Conservation (phyloP, 2,329 filamentous ascomycete genomes). For the Colletotrichum lentis region DNA sequence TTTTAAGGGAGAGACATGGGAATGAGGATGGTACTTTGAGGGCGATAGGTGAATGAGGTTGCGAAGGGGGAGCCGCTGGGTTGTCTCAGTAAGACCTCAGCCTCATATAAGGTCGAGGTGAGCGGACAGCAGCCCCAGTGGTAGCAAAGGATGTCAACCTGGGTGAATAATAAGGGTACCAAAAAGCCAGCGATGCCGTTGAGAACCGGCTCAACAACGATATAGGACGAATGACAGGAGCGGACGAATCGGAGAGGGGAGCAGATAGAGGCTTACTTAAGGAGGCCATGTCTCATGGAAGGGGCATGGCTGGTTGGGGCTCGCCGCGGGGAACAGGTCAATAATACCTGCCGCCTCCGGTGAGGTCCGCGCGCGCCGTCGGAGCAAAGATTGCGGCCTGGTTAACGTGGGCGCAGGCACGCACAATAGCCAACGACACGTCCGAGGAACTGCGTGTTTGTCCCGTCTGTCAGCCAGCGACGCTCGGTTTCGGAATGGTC, state of each 20-base stretch:
- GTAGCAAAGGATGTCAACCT: conserved; percentile 12
- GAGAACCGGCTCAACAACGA: conserved; percentile 5
- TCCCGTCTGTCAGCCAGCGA: conserved; percentile 20
- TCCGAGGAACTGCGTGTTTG: background rate
- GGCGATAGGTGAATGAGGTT: conserved; percentile 20
- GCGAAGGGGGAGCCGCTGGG: conserved; percentile 14
- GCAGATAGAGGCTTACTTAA: conserved; percentile 32
- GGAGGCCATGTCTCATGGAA: conserved; percentile 37
- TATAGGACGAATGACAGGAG: conserved; percentile 18
- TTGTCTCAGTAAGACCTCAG: conserved; percentile 33
- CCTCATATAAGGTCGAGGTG: conserved; percentile 13
- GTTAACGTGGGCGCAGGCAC: background rate
- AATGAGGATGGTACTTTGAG: conserved; percentile 18
- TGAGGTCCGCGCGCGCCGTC: conserved; percentile 17
- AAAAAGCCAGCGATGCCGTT: conserved; percentile 16
- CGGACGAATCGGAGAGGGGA: background rate
- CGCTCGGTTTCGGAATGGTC: conserved; percentile 31
- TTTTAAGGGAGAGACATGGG: conserved; percentile 36
- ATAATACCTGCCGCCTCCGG: conserved; percentile 25
- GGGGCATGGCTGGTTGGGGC: conserved; percentile 22
- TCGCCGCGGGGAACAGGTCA: conserved; percentile 22
- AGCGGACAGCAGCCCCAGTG: conserved; percentile 24
- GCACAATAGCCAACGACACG: conserved; percentile 3
- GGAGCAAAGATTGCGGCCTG: conserved; percentile 1
- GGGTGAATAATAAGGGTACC: background rate